A percentile compares a stretch with the other conserved stretches of the same genome.
Evolutionary conservation across 2,329 filamentous ascomycete species (phyloP).

Genomic region (Pseudocercospora eumusae): DNA sequence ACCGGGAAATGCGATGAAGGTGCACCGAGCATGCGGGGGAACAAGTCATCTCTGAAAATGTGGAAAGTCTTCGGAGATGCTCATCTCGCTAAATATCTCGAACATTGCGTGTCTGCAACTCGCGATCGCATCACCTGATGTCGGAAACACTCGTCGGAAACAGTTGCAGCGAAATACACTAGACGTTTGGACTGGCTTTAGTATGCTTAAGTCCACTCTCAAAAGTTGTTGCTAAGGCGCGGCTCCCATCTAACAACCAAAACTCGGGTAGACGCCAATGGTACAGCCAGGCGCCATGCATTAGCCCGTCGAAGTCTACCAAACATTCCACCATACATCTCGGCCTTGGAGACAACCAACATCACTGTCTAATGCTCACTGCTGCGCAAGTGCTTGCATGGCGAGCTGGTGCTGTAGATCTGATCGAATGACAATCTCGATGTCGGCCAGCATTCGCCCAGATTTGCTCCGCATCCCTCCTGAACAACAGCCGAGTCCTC

Average conservation of each 20-base stretch:
- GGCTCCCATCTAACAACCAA: not conserved
- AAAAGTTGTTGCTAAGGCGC: not conserved
- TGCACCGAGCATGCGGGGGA: no score
- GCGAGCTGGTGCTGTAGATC: no score
- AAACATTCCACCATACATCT: not conserved
- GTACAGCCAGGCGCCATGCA: constrained; percentile 5
- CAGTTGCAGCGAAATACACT: not conserved
- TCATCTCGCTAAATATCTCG: not conserved
- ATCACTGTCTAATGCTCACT: no score
- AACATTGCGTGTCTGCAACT: not conserved
- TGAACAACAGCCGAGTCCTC: no score
- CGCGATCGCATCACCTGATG: not conserved
- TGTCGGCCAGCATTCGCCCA: no score
- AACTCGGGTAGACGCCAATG: not conserved
- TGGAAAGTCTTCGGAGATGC: not conserved
- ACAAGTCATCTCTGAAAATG: not conserved
- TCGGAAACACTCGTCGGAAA: not conserved
- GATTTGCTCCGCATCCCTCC: no score
- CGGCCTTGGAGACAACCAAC: no score
- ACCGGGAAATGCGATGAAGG: not conserved
- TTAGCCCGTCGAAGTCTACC: not conserved
- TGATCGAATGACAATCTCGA: no score
- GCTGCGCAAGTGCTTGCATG: no score
- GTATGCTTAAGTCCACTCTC: not conserved
- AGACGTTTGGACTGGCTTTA: not conserved